Evolutionary conservation across 768 basidiomycete genomes (phyloP).

Genomic region (Mycena epipterygia): DNA sequence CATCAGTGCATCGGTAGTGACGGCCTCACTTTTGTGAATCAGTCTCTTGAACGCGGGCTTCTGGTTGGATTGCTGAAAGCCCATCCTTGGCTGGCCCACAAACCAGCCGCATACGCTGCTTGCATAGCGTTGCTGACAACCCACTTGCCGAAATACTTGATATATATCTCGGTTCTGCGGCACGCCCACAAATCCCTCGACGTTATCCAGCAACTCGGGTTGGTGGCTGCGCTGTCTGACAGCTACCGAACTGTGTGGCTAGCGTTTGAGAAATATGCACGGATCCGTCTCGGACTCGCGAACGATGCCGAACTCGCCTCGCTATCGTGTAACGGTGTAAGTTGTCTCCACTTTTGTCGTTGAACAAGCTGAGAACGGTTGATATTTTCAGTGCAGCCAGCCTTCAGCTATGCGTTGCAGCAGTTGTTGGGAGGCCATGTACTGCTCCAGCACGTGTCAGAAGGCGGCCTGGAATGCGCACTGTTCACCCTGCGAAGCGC

Average conservation of each 20-base stretch:
- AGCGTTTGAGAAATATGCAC: neutral
- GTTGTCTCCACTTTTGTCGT: neutral
- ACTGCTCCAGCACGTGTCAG: constrained; percentile 25
- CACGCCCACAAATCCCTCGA: constrained; percentile 12
- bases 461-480: constrained; percentile 3
- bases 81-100: constrained; percentile 14
- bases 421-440: constrained; percentile 8
- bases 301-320: neutral
- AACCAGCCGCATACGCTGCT: neutral
- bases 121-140: neutral
- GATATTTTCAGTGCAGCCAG: neutral
- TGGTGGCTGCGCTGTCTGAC: neutral
- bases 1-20: neutral
- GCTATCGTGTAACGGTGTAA: neutral
- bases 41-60: constrained; percentile 16
- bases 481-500: neutral
- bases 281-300: neutral
- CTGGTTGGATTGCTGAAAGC: constrained; percentile 15
- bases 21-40: constrained; percentile 2
- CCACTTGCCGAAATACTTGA: constrained; percentile 19
- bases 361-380: neutral
- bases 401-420: constrained; percentile 7
- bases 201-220: neutral
- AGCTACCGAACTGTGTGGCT: neutral
- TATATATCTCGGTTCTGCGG: constrained; percentile 30